Percentiles rank a stretch among this genome's conserved stretches.
These are phyloP conservation scores for Amoeboradix gromovi DNA, from an alignment of 371 early-diverging fungal genomes.

Conservation along the genomic window DNA sequence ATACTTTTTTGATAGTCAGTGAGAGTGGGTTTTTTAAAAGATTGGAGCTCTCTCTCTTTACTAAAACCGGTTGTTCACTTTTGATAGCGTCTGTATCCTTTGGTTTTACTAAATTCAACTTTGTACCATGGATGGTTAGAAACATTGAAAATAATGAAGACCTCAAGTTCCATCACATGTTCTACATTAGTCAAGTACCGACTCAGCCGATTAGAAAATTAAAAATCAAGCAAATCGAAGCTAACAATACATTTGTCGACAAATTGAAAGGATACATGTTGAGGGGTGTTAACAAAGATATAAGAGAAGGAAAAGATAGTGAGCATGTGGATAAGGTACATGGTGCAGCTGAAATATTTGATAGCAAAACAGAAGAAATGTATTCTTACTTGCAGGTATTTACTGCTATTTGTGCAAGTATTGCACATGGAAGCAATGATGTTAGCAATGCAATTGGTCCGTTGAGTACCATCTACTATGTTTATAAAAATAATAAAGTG, in stretches of 20 bases:
- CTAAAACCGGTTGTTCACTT: background rate
- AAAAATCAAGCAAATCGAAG: too few relatives aligned
- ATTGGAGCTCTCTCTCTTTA: background rate
- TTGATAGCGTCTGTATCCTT: background rate
- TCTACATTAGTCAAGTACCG: slow-evolving; percentile 17
- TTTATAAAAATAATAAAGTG: slow-evolving; percentile 18
- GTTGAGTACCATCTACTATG: slow-evolving; percentile 29
- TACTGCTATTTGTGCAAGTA: slow-evolving; percentile 53
- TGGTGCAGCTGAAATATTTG: slow-evolving; percentile 29
- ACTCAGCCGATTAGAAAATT: background rate
- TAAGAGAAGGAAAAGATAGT: background rate
- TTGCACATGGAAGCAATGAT: slow-evolving; percentile 68
- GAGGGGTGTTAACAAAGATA: background rate
- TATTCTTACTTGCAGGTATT: slow-evolving; percentile 54
- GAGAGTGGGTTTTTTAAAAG: background rate
- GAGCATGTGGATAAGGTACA: slow-evolving; percentile 12
- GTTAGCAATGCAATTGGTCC: slow-evolving; percentile 71
- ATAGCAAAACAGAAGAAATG: slow-evolving; percentile 43
- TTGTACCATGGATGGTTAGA: slow-evolving; percentile 30
- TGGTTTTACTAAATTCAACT: slow-evolving; percentile 23
- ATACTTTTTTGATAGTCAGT: background rate
- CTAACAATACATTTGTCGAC: too few relatives aligned
- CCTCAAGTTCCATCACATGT: slow-evolving; percentile 34
- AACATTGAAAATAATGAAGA: slow-evolving; percentile 29
- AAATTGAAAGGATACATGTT: background rate